phyloP scores from a whole-genome alignment of 345 rosid genomes.

The Aegle marmelos region DNA sequence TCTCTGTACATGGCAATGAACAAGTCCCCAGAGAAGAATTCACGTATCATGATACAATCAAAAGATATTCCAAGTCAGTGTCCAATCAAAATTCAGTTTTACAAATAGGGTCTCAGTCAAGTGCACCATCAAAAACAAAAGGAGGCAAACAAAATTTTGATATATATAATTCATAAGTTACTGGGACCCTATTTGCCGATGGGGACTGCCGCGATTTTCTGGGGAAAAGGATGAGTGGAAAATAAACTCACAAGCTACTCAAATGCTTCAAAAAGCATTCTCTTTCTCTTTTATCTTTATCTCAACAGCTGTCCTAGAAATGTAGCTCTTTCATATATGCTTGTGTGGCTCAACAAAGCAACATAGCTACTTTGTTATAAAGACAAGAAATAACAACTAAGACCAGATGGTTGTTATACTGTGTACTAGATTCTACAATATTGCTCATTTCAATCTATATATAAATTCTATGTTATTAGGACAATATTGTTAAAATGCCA shows the following conservation, averaged over 20 bases:
- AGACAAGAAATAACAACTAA: slow-evolving; percentile 36
- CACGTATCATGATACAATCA: slow-evolving; percentile 5
- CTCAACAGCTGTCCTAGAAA: slow-evolving; percentile 24
- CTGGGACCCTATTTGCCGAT: not conserved
- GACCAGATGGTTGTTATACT: not conserved
- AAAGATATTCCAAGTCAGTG: slow-evolving; percentile 9
- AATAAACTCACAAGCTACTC: slow-evolving; percentile 38
- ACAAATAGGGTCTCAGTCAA: slow-evolving; percentile 22
- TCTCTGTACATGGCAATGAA: slow-evolving; percentile 15
- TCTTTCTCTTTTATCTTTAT: not conserved
- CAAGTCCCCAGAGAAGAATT: not conserved
- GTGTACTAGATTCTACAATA: slow-evolving; percentile 13
- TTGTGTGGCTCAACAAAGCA: slow-evolving; percentile 32
- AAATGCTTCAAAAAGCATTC: slow-evolving; percentile 15
- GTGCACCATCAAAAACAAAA: not conserved
- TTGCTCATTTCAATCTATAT: not conserved
- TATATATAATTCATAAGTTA: not conserved
- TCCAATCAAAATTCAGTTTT: slow-evolving; percentile 18
- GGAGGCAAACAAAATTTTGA: not conserved
- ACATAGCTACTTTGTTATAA: slow-evolving; percentile 27
- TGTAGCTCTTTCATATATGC: not conserved
- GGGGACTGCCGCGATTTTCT: slow-evolving; percentile 19
- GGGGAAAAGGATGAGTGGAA: slow-evolving; percentile 17
- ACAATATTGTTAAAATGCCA: not conserved
- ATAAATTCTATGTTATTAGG: not conserved